phyloP scores from a whole-genome alignment of 257 asterid species.

The Jasminum sambac region DNA sequence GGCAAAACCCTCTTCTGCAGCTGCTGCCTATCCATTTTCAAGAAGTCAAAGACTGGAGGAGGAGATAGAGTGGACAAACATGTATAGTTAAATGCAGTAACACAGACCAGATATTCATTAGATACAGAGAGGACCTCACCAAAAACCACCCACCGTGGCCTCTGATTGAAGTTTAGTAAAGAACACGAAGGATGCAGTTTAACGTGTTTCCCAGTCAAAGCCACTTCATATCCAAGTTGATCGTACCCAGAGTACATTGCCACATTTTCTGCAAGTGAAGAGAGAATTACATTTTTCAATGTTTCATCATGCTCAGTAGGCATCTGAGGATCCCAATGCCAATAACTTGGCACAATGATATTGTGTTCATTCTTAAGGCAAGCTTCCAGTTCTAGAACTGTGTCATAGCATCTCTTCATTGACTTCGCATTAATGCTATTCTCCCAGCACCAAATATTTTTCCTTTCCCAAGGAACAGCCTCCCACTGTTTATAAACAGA shows the following conservation, averaged over 20 bases:
- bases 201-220: conserved; percentile 63
- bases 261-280: conserved; percentile 80
- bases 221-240: conserved; percentile 90
- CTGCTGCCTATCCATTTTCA: conserved; percentile 53
- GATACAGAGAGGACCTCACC: conserved; percentile 69
- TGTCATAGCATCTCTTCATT: conserved; percentile 84
- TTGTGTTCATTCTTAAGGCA: conserved; percentile 71
- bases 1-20: conserved; percentile 60
- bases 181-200: conserved; percentile 92
- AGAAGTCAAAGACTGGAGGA: conserved; percentile 60
- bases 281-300: conserved; percentile 60
- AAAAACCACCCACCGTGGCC: conserved; percentile 88
- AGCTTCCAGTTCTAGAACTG: conserved; percentile 66
- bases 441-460: conserved; percentile 88
- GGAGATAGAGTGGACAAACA: conserved; percentile 56
- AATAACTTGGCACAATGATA: conserved; percentile 67
- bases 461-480: conserved; percentile 48
- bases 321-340: conserved; percentile 73
- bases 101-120: conserved; percentile 77
- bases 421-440: conserved; percentile 92
- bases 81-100: conserved; percentile 59
- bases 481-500: conserved; percentile 93
- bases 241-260: conserved; percentile 95
- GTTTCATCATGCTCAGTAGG: conserved; percentile 45
- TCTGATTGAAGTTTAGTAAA: conserved; percentile 58